Base-by-base conservation (phyloP, 148 eudicot genomes). In the Fagopyrum tataricum region DNA sequence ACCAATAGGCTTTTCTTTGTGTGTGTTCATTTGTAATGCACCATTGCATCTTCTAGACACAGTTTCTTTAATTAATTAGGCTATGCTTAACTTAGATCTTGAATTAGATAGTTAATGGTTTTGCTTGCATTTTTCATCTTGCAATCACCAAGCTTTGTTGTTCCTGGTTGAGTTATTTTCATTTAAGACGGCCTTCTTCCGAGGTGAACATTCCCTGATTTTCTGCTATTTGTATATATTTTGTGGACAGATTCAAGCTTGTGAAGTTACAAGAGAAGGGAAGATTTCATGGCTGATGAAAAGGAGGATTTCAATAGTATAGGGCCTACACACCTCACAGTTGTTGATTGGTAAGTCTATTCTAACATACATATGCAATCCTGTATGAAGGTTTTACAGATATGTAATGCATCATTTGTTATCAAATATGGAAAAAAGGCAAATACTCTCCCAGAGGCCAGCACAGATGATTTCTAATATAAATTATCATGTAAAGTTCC, bases 261-360 rank as follows among this genome's bases (percentile, higher is more conserved):
- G n/a, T 71, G 17, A 70, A 46, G 51, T 7, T 8, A 23, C 11
- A 44, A 13, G 41, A 72, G 64, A 15, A 72, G 46, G 24, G 74
- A 10, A 72, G 74, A 49, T 72, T n/a, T 37, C 20, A 17, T 75
- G 77, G 77, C 82, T 11, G 76, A 81, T 52, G 96, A 92, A 67
- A 87, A 86, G 82, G 91, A 92, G 75, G 77, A 80, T 73, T 92
- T 92, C 73, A 23, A 75, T 39, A 80, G 80, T 48, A 61, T 85
- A 23, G 97, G 97, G 71, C 97, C 96, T 17, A 26, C 77, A 53
- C 90, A 90, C 78, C 90, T 92, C 12, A 79, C 85, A 4, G 81
- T 80, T 78, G 87, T 92, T 73, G 96, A 92, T 78, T 92, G 97
- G 97, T 92, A 80, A 80, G 52, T 10, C 52, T 48, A 48, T 48